Base-by-base conservation (phyloP, 1,284 basidiomycete species). In the Puccinia sorghi region DNA sequence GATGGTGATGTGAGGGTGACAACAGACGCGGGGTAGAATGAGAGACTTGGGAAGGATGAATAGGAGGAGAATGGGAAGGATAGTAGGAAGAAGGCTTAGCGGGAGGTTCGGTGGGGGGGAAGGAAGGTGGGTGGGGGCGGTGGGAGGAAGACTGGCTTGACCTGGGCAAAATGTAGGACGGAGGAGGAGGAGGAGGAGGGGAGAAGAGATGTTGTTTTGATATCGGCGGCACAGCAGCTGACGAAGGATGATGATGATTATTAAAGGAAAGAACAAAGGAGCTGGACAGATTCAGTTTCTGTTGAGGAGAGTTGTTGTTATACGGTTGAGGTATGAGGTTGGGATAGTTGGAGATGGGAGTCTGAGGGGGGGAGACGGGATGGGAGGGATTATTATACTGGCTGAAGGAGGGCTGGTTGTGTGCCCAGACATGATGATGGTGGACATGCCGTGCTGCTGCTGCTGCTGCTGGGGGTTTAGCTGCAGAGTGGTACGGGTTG, bases 161-260 rank as follows among this genome's bases (percentile, higher is more conserved):
- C 52, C 50, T 32, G 52, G 66, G 69, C 22, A 63, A 54, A 22
- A 52, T 32, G 46, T 69, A 76, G 32, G 32, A 25, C 41, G 73
- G 46, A 39, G 56, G 41, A 70, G n/a, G n/a, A n/a, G n/a, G n/a
- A n/a, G n/a, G n/a, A n/a, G n/a, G n/a, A n/a, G n/a, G n/a, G n/a
- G 66, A 59, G 56, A 46, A 59, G 43, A 59, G 48, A 32, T 32
- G n/a, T 20, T 25, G 63, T 52, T 76, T 50, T 46, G 27, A 22
- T 22, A 69, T 77, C 64, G 74, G 64, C 74, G 74, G 74, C 74
- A 77, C 74, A 69, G 75, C 75, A 11, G 66, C 57, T 54, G 75
- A 70, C n/a, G n/a, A n/a, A n/a, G n/a, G n/a, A n/a, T n/a, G n/a
- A n/a, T n/a, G n/a, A 63, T n/a, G 43, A 7, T 46, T 56, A 20